Evolutionary conservation across 208 protist species (phyloP).

Genomic region (Leishmania aethiopica): DNA sequence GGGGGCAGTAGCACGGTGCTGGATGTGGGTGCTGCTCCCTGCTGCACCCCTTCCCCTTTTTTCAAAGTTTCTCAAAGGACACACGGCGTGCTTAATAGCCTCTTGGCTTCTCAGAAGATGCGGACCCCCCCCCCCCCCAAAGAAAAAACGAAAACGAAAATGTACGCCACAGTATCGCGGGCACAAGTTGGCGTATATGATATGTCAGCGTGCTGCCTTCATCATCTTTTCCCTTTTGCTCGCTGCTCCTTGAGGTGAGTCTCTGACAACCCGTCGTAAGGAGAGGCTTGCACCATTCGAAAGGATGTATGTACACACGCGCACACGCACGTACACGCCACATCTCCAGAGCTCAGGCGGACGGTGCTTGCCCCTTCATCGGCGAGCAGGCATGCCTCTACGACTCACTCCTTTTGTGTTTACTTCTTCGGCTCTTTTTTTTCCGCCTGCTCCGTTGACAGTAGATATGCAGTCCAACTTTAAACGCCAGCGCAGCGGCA

Average conservation of each 20-base stretch:
- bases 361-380: neutral
- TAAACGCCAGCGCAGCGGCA: slow-evolving; percentile 33
- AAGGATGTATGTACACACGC: neutral
- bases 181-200: neutral
- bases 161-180: neutral
- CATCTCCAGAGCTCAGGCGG: neutral
- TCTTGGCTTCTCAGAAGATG: neutral
- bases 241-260: neutral
- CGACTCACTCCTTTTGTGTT: neutral
- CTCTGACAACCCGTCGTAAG: neutral
- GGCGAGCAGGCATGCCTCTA: neutral
- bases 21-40: neutral
- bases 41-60: neutral
- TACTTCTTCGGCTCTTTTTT: neutral
- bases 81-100: neutral
- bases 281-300: neutral
- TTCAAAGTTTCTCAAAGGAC: no score
- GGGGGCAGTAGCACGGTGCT: neutral
- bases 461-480: slow-evolving; percentile 31
- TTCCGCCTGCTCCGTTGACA: neutral
- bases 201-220: neutral
- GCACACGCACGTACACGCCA: neutral
- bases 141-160: neutral
- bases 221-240: neutral
- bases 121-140: no score